phyloP scores from a whole-genome alignment of 306 rosid species.

The Rosa lucieae region DNA sequence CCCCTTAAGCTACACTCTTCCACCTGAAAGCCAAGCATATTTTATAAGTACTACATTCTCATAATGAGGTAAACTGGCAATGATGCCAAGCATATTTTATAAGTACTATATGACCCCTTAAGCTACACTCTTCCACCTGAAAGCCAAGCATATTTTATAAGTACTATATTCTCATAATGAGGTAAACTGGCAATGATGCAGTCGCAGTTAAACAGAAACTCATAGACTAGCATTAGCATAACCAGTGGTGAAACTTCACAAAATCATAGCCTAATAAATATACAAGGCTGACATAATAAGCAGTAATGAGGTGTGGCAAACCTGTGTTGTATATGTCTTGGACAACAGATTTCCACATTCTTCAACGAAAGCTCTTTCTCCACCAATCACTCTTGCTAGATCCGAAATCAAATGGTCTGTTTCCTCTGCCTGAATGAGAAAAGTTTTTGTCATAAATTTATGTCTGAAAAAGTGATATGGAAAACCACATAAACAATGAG shows the following conservation, averaged over 20 bases:
- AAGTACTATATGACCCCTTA: too few relatives aligned
- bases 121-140: too few relatives aligned
- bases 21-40: conserved; percentile 47
- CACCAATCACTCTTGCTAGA: conserved; percentile 60
- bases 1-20: conserved; percentile 81
- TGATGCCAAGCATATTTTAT: background rate
- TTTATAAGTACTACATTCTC: background rate
- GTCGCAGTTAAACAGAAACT: background rate
- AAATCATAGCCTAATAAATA: background rate
- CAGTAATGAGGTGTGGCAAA: conserved; percentile 30
- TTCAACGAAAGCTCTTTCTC: conserved; percentile 71
- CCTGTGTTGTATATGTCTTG: conserved; percentile 61
- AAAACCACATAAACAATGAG: background rate
- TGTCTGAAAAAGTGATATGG: background rate
- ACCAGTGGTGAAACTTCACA: background rate
- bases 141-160: too few relatives aligned
- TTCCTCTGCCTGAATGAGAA: conserved; percentile 62
- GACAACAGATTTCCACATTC: conserved; percentile 62
- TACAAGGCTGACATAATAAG: background rate
- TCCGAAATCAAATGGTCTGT: conserved; percentile 62
- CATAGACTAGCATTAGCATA: background rate
- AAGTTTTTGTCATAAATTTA: conserved; percentile 24
- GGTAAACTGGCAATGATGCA: background rate
- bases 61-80: background rate
- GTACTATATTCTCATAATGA: background rate